phyloP scores from a whole-genome alignment of 805 yeast genomes.

The Cephaloascus albidus region DNA sequence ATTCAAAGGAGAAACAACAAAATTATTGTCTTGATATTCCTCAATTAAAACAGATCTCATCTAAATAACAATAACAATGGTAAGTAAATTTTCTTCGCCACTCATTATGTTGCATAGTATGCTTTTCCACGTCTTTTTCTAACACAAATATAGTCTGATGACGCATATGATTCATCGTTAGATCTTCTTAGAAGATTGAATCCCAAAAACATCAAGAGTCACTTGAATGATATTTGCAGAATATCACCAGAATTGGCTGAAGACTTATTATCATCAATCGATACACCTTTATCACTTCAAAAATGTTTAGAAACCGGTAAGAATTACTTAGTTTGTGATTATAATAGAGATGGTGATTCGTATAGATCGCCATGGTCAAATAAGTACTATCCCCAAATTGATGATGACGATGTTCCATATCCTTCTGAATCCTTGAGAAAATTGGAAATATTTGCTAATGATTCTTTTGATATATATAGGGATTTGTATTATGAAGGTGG shows the following conservation, averaged over 20 bases:
- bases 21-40: too few relatives aligned
- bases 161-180: constrained; percentile 65
- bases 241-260: constrained; percentile 67
- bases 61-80: background rate
- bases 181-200: constrained; percentile 63
- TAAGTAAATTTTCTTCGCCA: background rate
- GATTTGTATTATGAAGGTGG: constrained; percentile 97
- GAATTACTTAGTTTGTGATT: constrained; percentile 79
- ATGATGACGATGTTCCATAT: constrained; percentile 59
- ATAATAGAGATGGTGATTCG: constrained; percentile 90
- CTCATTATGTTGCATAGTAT: too few relatives aligned
- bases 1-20: too few relatives aligned
- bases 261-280: constrained; percentile 80
- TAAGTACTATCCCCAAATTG: constrained; percentile 52
- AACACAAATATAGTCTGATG: constrained; percentile 20
- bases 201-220: constrained; percentile 46
- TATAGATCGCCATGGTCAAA: constrained; percentile 89
- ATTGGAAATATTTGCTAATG: constrained; percentile 76
- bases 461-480: constrained; percentile 84
- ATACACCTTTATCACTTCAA: constrained; percentile 60
- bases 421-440: constrained; percentile 63
- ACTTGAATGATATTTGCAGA: constrained; percentile 38
- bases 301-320: constrained; percentile 49
- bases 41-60: too few relatives aligned
- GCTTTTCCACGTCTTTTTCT: background rate